Base-by-base conservation (phyloP, 345 rosid genomes). In the Passiflora organensis region DNA sequence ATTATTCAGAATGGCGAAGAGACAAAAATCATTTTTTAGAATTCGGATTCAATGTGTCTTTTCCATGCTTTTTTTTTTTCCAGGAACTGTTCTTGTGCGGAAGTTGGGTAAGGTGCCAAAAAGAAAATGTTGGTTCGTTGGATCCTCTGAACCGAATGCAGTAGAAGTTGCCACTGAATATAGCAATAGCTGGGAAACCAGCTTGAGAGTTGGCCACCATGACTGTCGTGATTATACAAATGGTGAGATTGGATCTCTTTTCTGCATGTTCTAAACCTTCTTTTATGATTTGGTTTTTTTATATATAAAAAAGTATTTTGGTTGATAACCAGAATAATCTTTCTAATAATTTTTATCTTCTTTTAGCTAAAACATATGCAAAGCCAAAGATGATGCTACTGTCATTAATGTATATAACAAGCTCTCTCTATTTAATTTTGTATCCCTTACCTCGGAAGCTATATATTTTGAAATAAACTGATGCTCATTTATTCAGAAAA, bases 221-320 rank as follows among this genome's bases (percentile, higher is more conserved):
- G 96, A 91, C 43, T 91, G 97, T 47, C 82, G 89, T 17, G 71
- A 81, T 34, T 91, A 81, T 62, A 78, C 95, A 1, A 80, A 83
- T 17, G 94, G 97, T 91, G 71, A 59, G 49, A 2, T n/a, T 8
- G n/a, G 14, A 28, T 49, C 22, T 19, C 1, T n/a, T 43, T 43
- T 41, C 46, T 25, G 6, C 10, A 2, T 36, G 1, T 44, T 44
- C 17, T 44, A 20, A 16, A 53, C 6, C 2, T 37, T 16, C 18
- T 2, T 53, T 34, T 12, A 1, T 10, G 10, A 18, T 36, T 47
- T 25, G 14, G 47, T 41, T 5, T 28, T 28, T 28, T 28, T 28
- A 8, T 3, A 28, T 28, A 28, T 28, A n/a, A n/a, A n/a, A n/a
- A n/a, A n/a, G n/a, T n/a, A n/a, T n/a, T n/a, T n/a, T n/a, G n/a